phyloP scores from a whole-genome alignment of 2,329 filamentous ascomycete species.

The Cryphonectria nitschkei region DNA sequence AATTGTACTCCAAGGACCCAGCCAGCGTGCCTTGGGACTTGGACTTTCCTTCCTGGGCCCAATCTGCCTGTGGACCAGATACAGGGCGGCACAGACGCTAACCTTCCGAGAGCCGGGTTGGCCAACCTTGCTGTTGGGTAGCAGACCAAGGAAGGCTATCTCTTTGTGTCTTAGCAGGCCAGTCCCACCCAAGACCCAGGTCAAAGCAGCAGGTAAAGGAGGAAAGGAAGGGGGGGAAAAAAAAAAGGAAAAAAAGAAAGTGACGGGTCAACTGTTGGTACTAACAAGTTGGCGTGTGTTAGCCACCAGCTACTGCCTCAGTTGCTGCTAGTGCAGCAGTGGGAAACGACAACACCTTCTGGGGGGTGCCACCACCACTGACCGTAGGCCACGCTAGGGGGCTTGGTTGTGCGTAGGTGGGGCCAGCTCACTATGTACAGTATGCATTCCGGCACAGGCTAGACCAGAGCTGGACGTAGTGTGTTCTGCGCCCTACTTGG shows the following conservation, averaged over 20 bases:
- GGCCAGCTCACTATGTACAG: neutral
- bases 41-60: neutral
- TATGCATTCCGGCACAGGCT: neutral
- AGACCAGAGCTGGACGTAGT: neutral
- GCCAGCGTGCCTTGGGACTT: neutral
- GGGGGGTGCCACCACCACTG: neutral
- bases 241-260: too few species aligned
- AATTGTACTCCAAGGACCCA: slow-evolving; percentile 5
- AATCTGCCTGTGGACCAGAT: neutral
- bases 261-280: neutral
- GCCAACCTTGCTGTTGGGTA: slow-evolving; percentile 2
- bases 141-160: neutral
- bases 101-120: neutral
- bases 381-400: neutral
- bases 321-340: neutral
- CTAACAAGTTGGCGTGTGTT: neutral
- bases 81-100: neutral
- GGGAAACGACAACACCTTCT: neutral
- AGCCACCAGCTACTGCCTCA: slow-evolving; percentile 1
- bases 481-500: neutral
- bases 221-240: too few species aligned
- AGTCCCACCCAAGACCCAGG: too few species aligned
- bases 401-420: neutral
- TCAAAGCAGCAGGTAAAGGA: too few species aligned
- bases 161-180: too few species aligned